phyloP scores from a whole-genome alignment of 2,329 filamentous ascomycete genomes.

The Tolypocladium sp. region DNA sequence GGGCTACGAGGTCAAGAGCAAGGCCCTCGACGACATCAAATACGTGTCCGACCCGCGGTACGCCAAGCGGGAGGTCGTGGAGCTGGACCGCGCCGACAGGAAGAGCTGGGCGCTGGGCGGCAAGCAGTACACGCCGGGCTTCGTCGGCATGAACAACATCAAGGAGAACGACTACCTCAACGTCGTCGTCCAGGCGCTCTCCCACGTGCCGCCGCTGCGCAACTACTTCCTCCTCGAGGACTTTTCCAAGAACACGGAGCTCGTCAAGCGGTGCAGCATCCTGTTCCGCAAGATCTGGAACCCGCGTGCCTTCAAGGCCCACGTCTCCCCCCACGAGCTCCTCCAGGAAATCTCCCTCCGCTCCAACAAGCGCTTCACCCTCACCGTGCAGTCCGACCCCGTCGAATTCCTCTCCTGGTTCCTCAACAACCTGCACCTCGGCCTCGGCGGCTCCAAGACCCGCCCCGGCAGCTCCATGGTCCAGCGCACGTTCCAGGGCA shows the following conservation, averaged over 20 bases:
- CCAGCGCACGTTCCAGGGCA: slow-evolving; percentile 89
- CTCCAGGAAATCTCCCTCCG: slow-evolving; percentile 87
- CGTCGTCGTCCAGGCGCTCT: slow-evolving; percentile 82
- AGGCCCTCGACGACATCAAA: slow-evolving; percentile 94
- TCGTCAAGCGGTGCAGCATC: slow-evolving; percentile 80
- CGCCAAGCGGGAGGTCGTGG: slow-evolving; percentile 67
- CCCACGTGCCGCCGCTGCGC: slow-evolving; percentile 80
- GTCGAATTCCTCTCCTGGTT: slow-evolving; percentile 98
- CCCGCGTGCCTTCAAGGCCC: slow-evolving; percentile 86
- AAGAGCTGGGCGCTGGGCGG: slow-evolving; percentile 68
- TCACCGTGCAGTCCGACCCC: slow-evolving; percentile 86
- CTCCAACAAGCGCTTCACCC: slow-evolving; percentile 85
- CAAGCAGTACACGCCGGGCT: slow-evolving; percentile 84
- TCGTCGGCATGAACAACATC: slow-evolving; percentile 99
- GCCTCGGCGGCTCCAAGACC: slow-evolving; percentile 80
- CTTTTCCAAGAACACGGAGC: slow-evolving; percentile 61
- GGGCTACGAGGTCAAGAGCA: slow-evolving; percentile 92
- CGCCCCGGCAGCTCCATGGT: slow-evolving; percentile 79
- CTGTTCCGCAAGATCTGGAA: slow-evolving; percentile 98
- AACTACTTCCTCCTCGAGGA: slow-evolving; percentile 90
- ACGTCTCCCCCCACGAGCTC: slow-evolving; percentile 94
- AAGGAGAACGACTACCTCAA: slow-evolving; percentile 99
- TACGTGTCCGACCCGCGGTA: slow-evolving; percentile 92
- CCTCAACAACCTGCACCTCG: slow-evolving; percentile 87
- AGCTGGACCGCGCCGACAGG: slow-evolving; percentile 59